These are phyloP conservation scores for Colletotrichum navitas DNA, from an alignment of 2,329 filamentous ascomycete genomes.

Conservation along the genomic window DNA sequence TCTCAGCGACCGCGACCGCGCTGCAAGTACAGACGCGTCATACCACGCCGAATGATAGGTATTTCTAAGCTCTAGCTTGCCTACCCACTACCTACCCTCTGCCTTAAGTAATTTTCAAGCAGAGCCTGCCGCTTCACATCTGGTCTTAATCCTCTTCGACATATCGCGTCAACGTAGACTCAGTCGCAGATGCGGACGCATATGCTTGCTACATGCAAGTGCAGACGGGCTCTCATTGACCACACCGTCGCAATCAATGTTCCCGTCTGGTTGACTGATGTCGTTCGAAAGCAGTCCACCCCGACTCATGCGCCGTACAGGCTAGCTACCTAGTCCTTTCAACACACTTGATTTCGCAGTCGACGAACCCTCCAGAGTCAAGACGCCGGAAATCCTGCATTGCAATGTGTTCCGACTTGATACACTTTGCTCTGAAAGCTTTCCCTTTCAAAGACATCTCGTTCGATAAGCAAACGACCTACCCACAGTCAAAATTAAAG, in stretches of 20 bases:
- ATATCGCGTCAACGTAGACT: background rate
- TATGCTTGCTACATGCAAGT: background rate
- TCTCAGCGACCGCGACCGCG: constrained; percentile 13
- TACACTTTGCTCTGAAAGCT: background rate
- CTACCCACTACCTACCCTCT: too few species aligned
- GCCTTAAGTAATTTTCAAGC: background rate
- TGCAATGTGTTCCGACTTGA: background rate
- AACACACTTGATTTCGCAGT: background rate
- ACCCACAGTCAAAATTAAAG: background rate
- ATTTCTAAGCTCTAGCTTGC: background rate
- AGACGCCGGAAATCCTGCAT: background rate
- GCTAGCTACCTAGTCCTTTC: background rate
- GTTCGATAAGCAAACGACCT: background rate
- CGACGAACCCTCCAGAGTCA: background rate
- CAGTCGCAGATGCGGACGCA: background rate
- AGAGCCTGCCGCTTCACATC: background rate
- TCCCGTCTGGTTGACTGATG: background rate
- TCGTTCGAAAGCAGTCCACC: background rate
- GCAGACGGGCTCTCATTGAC: background rate
- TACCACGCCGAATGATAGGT: background rate
- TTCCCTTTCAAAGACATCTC: background rate
- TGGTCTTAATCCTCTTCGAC: too few species aligned
- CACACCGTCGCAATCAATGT: background rate
- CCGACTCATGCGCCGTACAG: background rate
- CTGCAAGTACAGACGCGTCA: constrained; percentile 1